Conservation (phyloP, 768 basidiomycete species). For the Agrocybe pediades region DNA sequence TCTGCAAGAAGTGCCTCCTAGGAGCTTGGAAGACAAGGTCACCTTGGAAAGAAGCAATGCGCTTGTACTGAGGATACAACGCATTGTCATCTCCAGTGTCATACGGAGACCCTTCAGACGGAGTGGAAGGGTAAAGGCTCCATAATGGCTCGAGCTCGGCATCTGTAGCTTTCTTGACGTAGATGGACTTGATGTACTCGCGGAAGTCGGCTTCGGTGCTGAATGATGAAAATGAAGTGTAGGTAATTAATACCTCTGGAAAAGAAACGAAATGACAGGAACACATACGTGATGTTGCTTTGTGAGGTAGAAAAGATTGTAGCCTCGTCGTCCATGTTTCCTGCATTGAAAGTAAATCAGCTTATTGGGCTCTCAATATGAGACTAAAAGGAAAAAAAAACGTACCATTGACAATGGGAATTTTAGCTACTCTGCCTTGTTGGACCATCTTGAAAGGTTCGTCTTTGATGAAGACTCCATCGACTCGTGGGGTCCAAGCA, state of each 20-base stretch:
- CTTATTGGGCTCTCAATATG: neutral
- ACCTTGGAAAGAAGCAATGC: conserved; percentile 50
- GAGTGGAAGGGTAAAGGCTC: conserved; percentile 37
- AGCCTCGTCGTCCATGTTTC: conserved; percentile 60
- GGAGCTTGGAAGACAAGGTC: conserved; percentile 55
- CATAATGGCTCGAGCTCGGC: conserved; percentile 17
- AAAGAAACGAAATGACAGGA: neutral
- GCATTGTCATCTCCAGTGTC: conserved; percentile 42
- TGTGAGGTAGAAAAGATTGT: conserved; percentile 44
- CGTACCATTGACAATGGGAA: conserved; percentile 46
- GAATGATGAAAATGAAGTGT: neutral
- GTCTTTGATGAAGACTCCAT: conserved; percentile 50
- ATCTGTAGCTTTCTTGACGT: conserved; percentile 21
- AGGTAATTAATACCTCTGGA: too few relatives aligned
- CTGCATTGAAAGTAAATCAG: conserved; percentile 18
- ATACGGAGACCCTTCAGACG: conserved; percentile 49
- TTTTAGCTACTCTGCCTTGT: conserved; percentile 44
- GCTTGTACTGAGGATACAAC: conserved; percentile 49
- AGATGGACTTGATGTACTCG: conserved; percentile 6
- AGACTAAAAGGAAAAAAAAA: neutral
- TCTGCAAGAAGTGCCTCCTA: conserved; percentile 47
- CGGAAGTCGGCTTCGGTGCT: conserved; percentile 9
- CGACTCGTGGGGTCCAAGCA: conserved; percentile 50
- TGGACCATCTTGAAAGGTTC: conserved; percentile 42
- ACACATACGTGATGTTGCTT: neutral